Percentiles rank a stretch among this genome's conserved stretches.
Evolutionary conservation across 805 yeast genomes (phyloP).

Genomic region (Wickerhamiella kurtzmanii): DNA sequence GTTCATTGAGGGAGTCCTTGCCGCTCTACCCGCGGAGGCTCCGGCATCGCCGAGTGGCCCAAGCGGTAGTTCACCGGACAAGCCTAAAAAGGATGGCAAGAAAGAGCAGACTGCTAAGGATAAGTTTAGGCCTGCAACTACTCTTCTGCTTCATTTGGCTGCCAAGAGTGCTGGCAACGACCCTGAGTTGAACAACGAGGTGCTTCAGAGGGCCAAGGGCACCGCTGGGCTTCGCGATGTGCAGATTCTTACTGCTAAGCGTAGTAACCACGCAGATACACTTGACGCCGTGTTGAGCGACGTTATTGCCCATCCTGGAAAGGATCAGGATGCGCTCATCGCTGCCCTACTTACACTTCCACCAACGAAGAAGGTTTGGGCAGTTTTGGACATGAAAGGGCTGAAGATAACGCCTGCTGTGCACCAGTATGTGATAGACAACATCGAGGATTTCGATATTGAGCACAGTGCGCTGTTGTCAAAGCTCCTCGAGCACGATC

Average conservation of each 20-base stretch:
- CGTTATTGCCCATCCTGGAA: not conserved
- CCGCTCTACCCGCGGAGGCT: constrained; percentile 16
- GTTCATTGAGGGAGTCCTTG: constrained; percentile 26
- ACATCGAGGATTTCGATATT: not conserved
- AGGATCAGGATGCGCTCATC: not conserved
- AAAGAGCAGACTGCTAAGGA: constrained; percentile 11
- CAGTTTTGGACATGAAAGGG: not conserved
- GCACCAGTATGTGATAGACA: not conserved
- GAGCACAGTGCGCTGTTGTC: not conserved
- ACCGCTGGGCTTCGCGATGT: not conserved
- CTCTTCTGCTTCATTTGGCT: constrained; percentile 21
- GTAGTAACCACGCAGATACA: not conserved
- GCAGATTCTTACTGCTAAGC: not conserved
- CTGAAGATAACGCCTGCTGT: not conserved
- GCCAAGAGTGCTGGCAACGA: constrained; percentile 9
- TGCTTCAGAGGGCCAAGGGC: constrained; percentile 10
- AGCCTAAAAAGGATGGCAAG: not conserved
- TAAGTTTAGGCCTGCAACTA: constrained; percentile 21
- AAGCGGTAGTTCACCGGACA: not conserved
- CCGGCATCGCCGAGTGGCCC: not conserved
- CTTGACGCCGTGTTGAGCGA: constrained; percentile 1
- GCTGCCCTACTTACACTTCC: not conserved
- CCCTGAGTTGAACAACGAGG: constrained; percentile 7
- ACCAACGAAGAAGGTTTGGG: not conserved
- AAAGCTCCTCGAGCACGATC: not conserved